Evolutionary conservation across 2,329 filamentous ascomycete genomes (phyloP).

Genomic region (Rugonectria rugulosa): DNA sequence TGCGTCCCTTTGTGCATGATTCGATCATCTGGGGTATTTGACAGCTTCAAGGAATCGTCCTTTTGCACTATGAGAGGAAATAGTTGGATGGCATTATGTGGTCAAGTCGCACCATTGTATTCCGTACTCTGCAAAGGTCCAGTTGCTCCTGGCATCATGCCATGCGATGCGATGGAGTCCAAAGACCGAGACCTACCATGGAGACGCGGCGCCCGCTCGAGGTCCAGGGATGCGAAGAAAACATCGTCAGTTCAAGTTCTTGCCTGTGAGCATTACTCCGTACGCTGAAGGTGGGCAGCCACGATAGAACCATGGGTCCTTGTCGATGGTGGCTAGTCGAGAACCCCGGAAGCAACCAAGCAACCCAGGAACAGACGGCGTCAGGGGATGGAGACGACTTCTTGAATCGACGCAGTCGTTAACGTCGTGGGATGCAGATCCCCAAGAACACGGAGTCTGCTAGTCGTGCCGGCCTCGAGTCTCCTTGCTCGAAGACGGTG

Average conservation of each 20-base stretch:
- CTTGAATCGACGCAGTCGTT: slow-evolving; percentile 24
- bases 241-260: not conserved
- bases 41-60: not conserved
- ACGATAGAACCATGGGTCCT: not conserved
- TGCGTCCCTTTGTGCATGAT: not conserved
- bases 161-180: slow-evolving; percentile 26
- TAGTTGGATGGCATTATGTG: too few species aligned
- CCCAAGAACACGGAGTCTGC: slow-evolving; percentile 23
- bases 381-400: slow-evolving; percentile 19
- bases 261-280: too few species aligned
- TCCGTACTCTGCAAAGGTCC: not conserved
- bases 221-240: not conserved
- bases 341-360: slow-evolving; percentile 3
- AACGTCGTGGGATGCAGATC: slow-evolving; percentile 25
- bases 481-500: slow-evolving; percentile 22
- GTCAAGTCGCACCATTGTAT: too few species aligned
- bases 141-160: slow-evolving; percentile 18
- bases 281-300: slow-evolving; percentile 1
- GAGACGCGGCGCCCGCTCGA: slow-evolving; percentile 24
- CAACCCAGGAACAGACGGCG: slow-evolving; percentile 9
- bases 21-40: not conserved
- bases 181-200: slow-evolving; percentile 30
- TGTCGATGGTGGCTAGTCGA: slow-evolving; percentile 14
- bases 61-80: not conserved
- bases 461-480: slow-evolving; percentile 20